A percentile compares a stretch with the other conserved stretches of the same genome.
Evolutionary conservation across 345 rosid species (phyloP).

Genomic region (Microcos paniculata): DNA sequence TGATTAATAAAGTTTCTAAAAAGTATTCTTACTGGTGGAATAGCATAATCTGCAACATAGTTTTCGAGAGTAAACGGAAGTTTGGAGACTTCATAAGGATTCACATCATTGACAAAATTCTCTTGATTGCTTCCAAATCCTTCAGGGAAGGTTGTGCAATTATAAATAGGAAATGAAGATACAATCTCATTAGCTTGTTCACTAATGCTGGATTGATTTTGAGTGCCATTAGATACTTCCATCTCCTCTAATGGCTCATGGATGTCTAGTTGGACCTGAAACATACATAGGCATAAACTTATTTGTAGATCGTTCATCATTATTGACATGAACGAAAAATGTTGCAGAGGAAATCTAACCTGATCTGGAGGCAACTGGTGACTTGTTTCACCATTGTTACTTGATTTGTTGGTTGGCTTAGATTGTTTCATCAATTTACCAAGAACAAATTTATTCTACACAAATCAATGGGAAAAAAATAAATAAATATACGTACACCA

Average conservation of each 20-base stretch:
- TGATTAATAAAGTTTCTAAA: not conserved
- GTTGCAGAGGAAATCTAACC: conserved; percentile 1
- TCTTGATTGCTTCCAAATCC: not conserved
- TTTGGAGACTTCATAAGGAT: too few species aligned
- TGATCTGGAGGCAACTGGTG: not conserved
- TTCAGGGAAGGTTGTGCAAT: not conserved
- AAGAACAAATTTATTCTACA: not conserved
- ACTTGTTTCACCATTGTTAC: not conserved
- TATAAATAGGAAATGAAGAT: not conserved
- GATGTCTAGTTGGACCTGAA: not conserved
- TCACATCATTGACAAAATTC: too few species aligned
- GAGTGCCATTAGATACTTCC: not conserved
- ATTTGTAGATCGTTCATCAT: not conserved
- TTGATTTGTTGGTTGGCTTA: not conserved
- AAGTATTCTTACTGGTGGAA: not conserved
- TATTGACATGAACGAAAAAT: not conserved
- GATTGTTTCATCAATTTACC: conserved; percentile 6
- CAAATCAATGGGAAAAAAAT: not conserved
- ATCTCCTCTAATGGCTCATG: not conserved
- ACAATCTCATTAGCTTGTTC: not conserved
- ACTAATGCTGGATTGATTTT: not conserved
- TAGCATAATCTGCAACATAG: not conserved
- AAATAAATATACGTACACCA: too few species aligned
- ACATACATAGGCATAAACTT: not conserved
- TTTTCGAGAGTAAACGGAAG: too few species aligned